A percentile compares a stretch with the other conserved stretches of the same genome.
phyloP scores from a whole-genome alignment of 768 basidiomycete species.

The Mycena amicta region DNA sequence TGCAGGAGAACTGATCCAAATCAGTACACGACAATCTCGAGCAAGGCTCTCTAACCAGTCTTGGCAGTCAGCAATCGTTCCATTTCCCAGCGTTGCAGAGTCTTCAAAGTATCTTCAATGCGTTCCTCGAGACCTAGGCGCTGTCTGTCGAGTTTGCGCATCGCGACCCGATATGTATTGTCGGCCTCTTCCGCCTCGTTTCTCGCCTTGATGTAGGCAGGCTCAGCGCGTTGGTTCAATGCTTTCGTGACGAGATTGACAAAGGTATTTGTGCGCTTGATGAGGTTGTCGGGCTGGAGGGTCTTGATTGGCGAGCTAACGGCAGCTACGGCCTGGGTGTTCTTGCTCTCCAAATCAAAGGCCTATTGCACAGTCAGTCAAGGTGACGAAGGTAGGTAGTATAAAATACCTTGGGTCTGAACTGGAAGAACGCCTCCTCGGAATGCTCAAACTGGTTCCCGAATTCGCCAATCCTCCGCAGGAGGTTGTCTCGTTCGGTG shows the following conservation, averaged over 20 bases:
- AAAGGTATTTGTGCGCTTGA: slow-evolving; percentile 71
- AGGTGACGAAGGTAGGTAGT: background rate
- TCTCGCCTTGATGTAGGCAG: slow-evolving; percentile 68
- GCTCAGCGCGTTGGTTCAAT: slow-evolving; percentile 58
- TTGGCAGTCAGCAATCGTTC: slow-evolving; percentile 85
- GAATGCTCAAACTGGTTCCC: slow-evolving; percentile 80
- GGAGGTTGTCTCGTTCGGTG: slow-evolving; percentile 59
- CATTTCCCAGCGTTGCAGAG: slow-evolving; percentile 81
- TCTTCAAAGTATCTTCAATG: slow-evolving; percentile 80
- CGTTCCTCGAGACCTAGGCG: slow-evolving; percentile 85
- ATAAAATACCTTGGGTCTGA: slow-evolving; percentile 68
- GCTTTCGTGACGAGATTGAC: slow-evolving; percentile 77
- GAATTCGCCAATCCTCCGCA: slow-evolving; percentile 78
- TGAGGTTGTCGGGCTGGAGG: slow-evolving; percentile 49
- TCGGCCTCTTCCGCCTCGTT: slow-evolving; percentile 84
- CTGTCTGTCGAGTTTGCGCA: slow-evolving; percentile 83
- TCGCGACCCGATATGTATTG: slow-evolving; percentile 72
- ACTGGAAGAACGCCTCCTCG: slow-evolving; percentile 83
- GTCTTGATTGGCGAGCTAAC: slow-evolving; percentile 29
- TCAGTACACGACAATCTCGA: background rate
- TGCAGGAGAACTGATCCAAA: slow-evolving; percentile 67
- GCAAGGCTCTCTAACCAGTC: slow-evolving; percentile 53
- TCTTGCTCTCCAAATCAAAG: slow-evolving; percentile 55
- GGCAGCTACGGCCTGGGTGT: slow-evolving; percentile 23
- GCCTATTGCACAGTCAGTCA: slow-evolving; percentile 41